Percentiles rank a stretch among this genome's conserved stretches.
phyloP scores from a whole-genome alignment of 176 grass and related monocot species.

The Dendrocalamus sinicus region DNA sequence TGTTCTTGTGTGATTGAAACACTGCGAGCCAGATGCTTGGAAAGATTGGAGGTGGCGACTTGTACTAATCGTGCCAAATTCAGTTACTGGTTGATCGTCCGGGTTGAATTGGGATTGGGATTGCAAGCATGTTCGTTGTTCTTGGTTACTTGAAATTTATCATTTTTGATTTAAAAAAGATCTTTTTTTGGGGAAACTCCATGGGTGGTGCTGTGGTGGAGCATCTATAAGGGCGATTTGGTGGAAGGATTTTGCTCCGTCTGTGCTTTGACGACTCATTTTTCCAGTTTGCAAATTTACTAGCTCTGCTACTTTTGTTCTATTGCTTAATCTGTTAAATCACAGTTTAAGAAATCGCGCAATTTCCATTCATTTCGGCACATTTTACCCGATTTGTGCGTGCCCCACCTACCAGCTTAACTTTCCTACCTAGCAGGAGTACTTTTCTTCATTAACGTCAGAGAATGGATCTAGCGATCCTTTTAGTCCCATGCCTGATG shows the following conservation, averaged over 20 bases:
- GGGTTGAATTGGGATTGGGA: background rate
- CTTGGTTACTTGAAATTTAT: background rate
- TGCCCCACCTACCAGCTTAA: background rate
- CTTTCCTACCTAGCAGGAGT: background rate
- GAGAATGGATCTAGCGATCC: slow-evolving; percentile 13
- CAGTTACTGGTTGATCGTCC: background rate
- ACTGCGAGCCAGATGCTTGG: background rate
- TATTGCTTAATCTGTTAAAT: background rate
- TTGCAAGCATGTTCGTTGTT: background rate
- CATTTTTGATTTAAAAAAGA: background rate
- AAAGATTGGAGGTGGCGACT: slow-evolving; percentile 8
- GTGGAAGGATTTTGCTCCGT: background rate
- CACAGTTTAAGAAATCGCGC: background rate
- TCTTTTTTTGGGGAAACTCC: background rate
- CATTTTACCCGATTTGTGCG: slow-evolving; percentile 21
- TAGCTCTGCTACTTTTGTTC: background rate
- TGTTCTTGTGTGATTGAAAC: background rate
- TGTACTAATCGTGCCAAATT: background rate
- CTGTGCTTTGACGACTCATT: background rate
- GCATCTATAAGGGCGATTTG: background rate
- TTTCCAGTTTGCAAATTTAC: background rate
- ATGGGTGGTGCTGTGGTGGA: too few relatives aligned
- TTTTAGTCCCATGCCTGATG: slow-evolving; percentile 24
- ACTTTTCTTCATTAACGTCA: background rate
- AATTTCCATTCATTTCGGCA: background rate